Evolutionary conservation across 2,329 filamentous ascomycete species (phyloP).

Genomic region (Ceratocystis albifundus): DNA sequence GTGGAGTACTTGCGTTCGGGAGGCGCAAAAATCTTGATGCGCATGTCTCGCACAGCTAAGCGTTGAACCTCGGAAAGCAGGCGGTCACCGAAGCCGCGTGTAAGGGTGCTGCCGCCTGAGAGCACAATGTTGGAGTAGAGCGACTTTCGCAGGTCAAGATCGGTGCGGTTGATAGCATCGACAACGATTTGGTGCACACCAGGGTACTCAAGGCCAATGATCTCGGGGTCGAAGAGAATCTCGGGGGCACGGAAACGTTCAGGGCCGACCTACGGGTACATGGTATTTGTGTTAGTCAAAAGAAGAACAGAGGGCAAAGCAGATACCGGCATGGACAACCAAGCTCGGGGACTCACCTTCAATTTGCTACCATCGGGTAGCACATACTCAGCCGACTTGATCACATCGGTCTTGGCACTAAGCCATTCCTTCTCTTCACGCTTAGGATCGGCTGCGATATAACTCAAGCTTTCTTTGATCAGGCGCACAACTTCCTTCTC

Average conservation of each 20-base stretch:
- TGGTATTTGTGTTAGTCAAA: conserved; percentile 19
- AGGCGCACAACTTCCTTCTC: conserved; percentile 97
- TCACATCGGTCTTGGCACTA: conserved; percentile 61
- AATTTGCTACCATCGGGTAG: conserved; percentile 89
- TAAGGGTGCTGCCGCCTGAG: conserved; percentile 89
- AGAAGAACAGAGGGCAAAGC: not conserved
- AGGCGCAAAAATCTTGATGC: conserved; percentile 97
- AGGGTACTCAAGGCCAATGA: conserved; percentile 92
- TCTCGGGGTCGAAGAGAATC: conserved; percentile 93
- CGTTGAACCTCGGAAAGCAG: conserved; percentile 84
- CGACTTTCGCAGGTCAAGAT: conserved; percentile 87
- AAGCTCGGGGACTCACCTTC: conserved; percentile 46
- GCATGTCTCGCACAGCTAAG: conserved; percentile 95
- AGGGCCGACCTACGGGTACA: conserved; percentile 56
- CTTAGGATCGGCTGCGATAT: conserved; percentile 79
- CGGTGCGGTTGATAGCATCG: conserved; percentile 86
- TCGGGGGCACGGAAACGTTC: conserved; percentile 94
- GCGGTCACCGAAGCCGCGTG: conserved; percentile 91
- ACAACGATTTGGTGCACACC: conserved; percentile 97
- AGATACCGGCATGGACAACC: not conserved
- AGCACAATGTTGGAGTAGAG: conserved; percentile 95
- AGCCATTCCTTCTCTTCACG: conserved; percentile 97
- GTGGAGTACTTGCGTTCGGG: conserved; percentile 97
- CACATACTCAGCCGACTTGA: conserved; percentile 74
- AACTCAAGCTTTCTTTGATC: conserved; percentile 92